Conservation (phyloP, 345 rosid genomes). For the Conringia planisiliqua region DNA sequence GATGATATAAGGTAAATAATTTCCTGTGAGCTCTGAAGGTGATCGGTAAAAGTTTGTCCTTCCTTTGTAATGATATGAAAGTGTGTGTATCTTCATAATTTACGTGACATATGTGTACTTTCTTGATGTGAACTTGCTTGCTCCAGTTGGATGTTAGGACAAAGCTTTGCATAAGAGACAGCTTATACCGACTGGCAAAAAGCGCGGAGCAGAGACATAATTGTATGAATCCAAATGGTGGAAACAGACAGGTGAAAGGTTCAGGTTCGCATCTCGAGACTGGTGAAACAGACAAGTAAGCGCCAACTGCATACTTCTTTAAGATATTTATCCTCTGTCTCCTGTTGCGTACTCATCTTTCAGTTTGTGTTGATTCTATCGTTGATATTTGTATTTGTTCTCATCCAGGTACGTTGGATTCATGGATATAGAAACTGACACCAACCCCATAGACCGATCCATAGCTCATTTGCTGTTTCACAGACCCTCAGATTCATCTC, state of each 20-base stretch:
- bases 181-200: conserved; percentile 85
- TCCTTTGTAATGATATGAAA: not conserved
- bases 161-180: conserved; percentile 88
- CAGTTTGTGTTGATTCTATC: not conserved
- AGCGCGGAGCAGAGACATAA: conserved; percentile 85
- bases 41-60: not conserved
- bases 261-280: conserved; percentile 33
- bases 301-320: not conserved
- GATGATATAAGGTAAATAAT: not conserved
- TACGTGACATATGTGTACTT: not conserved
- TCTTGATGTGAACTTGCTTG: conserved; percentile 12
- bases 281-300: conserved; percentile 71
- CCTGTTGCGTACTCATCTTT: not conserved
- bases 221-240: conserved; percentile 39
- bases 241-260: conserved; percentile 41
- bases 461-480: conserved; percentile 90
- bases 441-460: conserved; percentile 93
- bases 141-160: conserved; percentile 83
- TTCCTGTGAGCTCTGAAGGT: not conserved
- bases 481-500: conserved; percentile 66
- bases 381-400: conserved; percentile 9
- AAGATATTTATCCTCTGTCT: not conserved
- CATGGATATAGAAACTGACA: conserved; percentile 79
- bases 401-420: conserved; percentile 55
- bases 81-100: not conserved